Base-by-base conservation (phyloP, 306 rosid species). In the Benincasa hispida region DNA sequence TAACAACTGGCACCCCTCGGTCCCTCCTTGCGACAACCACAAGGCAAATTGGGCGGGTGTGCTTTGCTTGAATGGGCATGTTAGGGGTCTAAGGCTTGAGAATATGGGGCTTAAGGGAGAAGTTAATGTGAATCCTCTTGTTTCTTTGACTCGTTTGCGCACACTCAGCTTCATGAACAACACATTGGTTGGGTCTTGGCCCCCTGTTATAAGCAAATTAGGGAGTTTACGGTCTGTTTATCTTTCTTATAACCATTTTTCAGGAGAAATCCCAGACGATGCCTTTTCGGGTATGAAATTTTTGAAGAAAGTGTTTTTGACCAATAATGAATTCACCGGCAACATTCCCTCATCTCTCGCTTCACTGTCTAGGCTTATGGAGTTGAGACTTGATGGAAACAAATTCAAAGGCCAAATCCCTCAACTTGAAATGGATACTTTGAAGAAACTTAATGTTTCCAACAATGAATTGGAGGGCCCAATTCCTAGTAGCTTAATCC, bases 351-450 rank as follows among this genome's bases (percentile, higher is more conserved):
- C 89, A 5, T 90, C 99, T 59, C 83, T 94, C 19, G 73, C 86
- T 8, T 25, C 78, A 22, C 74, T 92, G 84, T 91, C 90, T 34
- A 76, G 24, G 63, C 89, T 94, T 60, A 25, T 76, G 15, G 63
- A 82, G 21, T 83, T 94, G 55, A 79, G 84, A 77, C 91, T 92
- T 22, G 92, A 88, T 13, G 78, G 77, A 32, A 94, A 94, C 93
- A 92, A 90, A 85, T 92, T 94, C 80, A 54, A 74, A 18, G 99
- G 98, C 54, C 80, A 27, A 63, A 86, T 94, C 37, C 99, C 99
- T 11, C 58, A 69, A 22, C 88, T 94, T 69, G 73, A 30, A 10
- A 82, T 47, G 78, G 28, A 8, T 9, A 13, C 2, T 37, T 80
- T 93, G 84, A 83, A 56, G 80, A 59, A 35, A 25, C 19, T 94